phyloP scores from a whole-genome alignment of 1,139 yeast species.

The Sugiyamaella japonica region DNA sequence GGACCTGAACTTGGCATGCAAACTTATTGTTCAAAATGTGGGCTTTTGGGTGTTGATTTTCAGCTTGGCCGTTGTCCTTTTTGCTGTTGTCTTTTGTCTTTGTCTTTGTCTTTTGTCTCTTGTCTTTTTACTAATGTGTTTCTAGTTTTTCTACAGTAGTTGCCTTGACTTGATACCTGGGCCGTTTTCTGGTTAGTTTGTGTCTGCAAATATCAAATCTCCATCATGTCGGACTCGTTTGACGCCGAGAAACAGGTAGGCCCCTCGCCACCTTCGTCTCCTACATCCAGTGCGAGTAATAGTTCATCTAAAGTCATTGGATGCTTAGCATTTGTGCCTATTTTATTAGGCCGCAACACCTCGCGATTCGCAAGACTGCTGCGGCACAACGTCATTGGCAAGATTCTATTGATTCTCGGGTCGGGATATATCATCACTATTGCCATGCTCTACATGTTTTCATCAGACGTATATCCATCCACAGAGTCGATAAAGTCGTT shows the following conservation, averaged over 20 bases:
- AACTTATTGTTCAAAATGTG: no score
- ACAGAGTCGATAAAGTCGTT: conserved; percentile 11
- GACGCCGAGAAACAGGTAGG: conserved; percentile 12
- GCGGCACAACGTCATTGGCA: conserved; percentile 25
- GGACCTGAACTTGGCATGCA: no score
- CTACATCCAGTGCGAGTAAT: not conserved
- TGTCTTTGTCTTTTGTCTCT: no score
- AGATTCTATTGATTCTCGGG: conserved; percentile 25
- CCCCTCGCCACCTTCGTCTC: not conserved
- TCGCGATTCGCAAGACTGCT: conserved; percentile 44
- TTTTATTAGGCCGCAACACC: conserved; percentile 77
- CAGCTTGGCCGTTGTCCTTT: no score
- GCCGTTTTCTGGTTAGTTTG: no score
- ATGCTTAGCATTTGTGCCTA: conserved; percentile 84
- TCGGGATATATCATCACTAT: conserved; percentile 28
- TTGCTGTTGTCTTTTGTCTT: no score
- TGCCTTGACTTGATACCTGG: no score
- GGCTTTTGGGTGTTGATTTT: no score
- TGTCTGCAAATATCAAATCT: not conserved
- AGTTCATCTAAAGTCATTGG: conserved; percentile 27
- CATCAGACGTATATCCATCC: conserved; percentile 22
- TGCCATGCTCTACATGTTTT: conserved; percentile 28
- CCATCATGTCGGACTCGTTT: not conserved
- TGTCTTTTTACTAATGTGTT: not conserved
- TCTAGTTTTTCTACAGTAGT: not conserved